Percentiles rank a stretch among this genome's conserved stretches.
Evolutionary conservation across 345 rosid species (phyloP).

Genomic region (Salix purpurea): DNA sequence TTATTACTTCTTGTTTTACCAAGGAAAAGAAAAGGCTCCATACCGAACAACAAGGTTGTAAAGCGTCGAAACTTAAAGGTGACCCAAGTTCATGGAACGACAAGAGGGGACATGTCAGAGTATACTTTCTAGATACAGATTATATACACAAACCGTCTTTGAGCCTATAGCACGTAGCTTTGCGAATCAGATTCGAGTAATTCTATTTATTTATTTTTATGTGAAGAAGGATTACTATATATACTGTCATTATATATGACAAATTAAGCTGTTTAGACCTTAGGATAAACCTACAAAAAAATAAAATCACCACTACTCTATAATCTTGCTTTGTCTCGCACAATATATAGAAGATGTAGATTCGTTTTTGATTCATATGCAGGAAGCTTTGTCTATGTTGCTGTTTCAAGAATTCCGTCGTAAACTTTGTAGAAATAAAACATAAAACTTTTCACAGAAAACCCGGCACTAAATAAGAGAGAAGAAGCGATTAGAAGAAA

Average conservation of each 20-base stretch:
- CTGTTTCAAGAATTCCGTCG: neutral
- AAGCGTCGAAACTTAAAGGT: neutral
- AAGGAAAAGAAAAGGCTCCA: no score
- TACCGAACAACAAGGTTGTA: no score
- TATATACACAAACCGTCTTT: neutral
- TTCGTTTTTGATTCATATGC: neutral
- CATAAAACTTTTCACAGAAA: neutral
- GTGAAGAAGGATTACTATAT: neutral
- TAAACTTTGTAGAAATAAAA: neutral
- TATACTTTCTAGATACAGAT: neutral
- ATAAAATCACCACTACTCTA: neutral
- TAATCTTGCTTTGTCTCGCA: neutral
- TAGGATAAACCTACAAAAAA: neutral
- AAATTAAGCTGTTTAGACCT: neutral
- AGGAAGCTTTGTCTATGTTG: neutral
- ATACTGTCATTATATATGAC: neutral
- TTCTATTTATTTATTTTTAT: no score
- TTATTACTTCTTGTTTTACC: neutral
- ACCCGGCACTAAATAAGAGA: neutral
- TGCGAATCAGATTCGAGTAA: neutral
- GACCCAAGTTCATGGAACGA: neutral
- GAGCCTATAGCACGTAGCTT: neutral
- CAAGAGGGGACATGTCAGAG: neutral
- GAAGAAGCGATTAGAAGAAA: neutral
- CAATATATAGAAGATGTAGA: neutral